Conservation (phyloP, 345 rosid genomes). For the Salix suchowensis region DNA sequence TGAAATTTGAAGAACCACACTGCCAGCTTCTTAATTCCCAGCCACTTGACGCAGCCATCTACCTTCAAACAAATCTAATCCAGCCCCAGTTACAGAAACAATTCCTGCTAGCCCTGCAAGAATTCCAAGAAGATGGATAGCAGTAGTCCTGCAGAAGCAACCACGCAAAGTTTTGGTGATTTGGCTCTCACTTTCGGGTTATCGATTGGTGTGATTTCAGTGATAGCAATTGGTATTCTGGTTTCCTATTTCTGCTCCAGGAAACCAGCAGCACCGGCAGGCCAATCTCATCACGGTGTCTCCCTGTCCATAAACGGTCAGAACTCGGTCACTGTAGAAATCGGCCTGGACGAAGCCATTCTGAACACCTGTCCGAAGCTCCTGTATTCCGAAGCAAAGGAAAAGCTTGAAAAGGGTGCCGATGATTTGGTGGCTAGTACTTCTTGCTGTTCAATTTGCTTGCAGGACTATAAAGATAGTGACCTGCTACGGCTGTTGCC, state of each 20-base stretch:
- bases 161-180: not conserved
- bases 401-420: not conserved
- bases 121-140: not conserved
- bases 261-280: not conserved
- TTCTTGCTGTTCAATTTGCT: slow-evolving; percentile 33
- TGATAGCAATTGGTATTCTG: not conserved
- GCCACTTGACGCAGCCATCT: not conserved
- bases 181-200: not conserved
- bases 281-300: no score
- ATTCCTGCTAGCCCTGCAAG: not conserved
- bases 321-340: slow-evolving; percentile 8
- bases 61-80: not conserved
- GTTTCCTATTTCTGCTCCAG: not conserved
- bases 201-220: not conserved
- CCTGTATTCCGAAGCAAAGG: slow-evolving; percentile 22
- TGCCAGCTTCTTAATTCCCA: not conserved
- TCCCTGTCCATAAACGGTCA: not conserved
- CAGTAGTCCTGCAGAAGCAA: not conserved
- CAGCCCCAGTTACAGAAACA: not conserved
- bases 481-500: slow-evolving; percentile 35
- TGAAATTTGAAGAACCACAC: not conserved
- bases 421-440: not conserved
- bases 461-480: slow-evolving; percentile 27
- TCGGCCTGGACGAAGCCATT: slow-evolving; percentile 31
- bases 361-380: slow-evolving; percentile 34